Evolutionary conservation across 129 eudicot species (phyloP), one percentile per base, ranked within the genome.

Genomic region (Logfia minima): DNA sequence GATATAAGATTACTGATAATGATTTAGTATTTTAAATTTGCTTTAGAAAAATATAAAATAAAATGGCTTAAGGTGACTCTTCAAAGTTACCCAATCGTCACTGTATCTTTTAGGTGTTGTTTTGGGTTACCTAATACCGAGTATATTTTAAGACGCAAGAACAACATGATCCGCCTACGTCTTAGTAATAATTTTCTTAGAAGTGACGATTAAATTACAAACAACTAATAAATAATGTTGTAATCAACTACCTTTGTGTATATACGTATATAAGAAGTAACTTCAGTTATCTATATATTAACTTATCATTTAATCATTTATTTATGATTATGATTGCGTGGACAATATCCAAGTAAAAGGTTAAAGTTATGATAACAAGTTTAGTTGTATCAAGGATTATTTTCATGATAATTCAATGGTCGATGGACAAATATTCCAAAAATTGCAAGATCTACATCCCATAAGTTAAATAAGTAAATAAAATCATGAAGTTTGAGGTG

Each of bases 81-180:
- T 45, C 39, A 26, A 65, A 65, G 13, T 31, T 65, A 31, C 70
- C 19, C 70, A 58, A 19, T 21, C 59, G 34, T 69, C 60, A 41
- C 37, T 31, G 22, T 41, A 23, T 69, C 74, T 37, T 41, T 41
- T 39, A 39, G 18, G 34, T 68, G n/a, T 21, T 37, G 8, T 21
- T 41, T 41, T 22, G 58, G 22, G 56, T 41, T 68, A 68, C n/a
- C 58, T 41, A 39, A 69, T 41, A 39, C 9, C 32, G 14, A 39
- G 23, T 41, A 22, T 39, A 43, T 39, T 37, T 19, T 24, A 69
- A 69, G 74, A 69, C 11, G 74, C 59, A 69, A 41, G 55, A 68
- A 22, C 8, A 13, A 45, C 18, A 45, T 45, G 17, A 11, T 45
- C 53, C 3, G 53, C 53, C 14, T 45, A 45, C 53, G 53, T 45